These are phyloP conservation scores for Dryas octopetala DNA, from an alignment of 306 rosid species.

Conservation along the genomic window DNA sequence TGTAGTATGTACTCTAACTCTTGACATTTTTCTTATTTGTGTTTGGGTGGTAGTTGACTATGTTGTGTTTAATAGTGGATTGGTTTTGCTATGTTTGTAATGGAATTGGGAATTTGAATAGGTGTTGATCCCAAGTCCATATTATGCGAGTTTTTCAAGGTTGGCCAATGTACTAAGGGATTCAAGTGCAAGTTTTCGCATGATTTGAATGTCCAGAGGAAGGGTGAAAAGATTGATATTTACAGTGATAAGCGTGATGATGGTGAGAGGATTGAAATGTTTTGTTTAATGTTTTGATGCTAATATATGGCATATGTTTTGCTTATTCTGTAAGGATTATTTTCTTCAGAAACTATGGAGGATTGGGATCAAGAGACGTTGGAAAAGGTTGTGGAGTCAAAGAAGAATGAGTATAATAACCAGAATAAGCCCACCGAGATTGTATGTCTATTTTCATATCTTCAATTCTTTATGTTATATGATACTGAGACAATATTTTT, in stretches of 20 bases:
- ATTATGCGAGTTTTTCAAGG: constrained; percentile 88
- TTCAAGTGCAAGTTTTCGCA: constrained; percentile 99
- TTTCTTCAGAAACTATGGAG: constrained; percentile 74
- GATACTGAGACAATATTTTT: neutral
- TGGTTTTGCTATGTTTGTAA: constrained; percentile 17
- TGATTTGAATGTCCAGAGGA: constrained; percentile 95
- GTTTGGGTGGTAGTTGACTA: neutral
- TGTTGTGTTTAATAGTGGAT: neutral
- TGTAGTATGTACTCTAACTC: constrained; percentile 22
- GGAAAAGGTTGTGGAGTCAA: constrained; percentile 93
- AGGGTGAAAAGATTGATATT: constrained; percentile 96
- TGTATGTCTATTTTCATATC: constrained; percentile 42
- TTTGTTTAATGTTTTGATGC: neutral
- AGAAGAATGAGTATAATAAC: constrained; percentile 70
- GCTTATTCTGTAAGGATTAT: constrained; percentile 7
- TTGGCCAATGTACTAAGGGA: constrained; percentile 88
- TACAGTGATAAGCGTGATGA: constrained; percentile 85
- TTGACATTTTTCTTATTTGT: neutral
- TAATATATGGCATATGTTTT: neutral
- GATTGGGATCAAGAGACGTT: constrained; percentile 97
- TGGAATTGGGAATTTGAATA: constrained; percentile 39
- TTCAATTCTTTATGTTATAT: constrained; percentile 1
- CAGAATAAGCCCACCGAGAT: constrained; percentile 97
- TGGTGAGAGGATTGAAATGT: constrained; percentile 40
- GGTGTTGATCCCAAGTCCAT: constrained; percentile 99